Evolutionary conservation across 78 protist species (phyloP), one percentile per base, ranked within the genome.

Genomic region (Guillardia theta): DNA sequence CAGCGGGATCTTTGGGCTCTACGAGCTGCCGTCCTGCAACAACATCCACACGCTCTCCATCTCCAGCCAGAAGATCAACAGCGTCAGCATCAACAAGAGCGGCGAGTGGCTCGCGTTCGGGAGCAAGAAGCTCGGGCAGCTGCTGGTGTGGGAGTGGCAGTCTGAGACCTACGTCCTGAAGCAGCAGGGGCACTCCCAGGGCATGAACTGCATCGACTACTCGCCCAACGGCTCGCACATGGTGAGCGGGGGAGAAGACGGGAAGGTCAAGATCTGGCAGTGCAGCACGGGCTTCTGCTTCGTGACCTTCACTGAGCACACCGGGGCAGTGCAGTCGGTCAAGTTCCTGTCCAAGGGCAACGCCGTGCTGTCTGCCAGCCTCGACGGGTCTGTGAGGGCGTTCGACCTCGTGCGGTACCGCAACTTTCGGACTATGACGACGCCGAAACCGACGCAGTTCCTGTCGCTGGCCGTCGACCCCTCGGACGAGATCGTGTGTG

Each of bases 101-200:
- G 99, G 99, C 78, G 98, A 98, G 30, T 98, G 98, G 99, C 92
- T 98, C 43, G 99, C 98, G 27, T 95, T 98, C 27, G 99, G 98
- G 22, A 48, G 93, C 48, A 64, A 50, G 19, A 50, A 48, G 24
- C 77, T 95, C 21, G 98, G 98, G 0, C 98, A 77, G 88, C 95
- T 98, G 30, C 92, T 98, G 10, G 99, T 98, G 37, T 98, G 99
- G 99, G 99, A 98, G 70, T 98, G 99, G 99, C 93, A 95, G 88
- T 94, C 98, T 0, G 99, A 98, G 88, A 96, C 97, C 10, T 97
- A 95, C 44, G 93, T 97, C 15, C 64, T 97, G 54, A 95, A 93
- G 76, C 97, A 97, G 92, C 96, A 95, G 76, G 94, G 97, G 37
- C 99, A 98, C 95, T 45, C 80, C 70, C 53, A 93, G 48, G 96